Evolutionary conservation across 2,329 filamentous ascomycete species (phyloP).

Genomic region (Aureobasidium pullulans): DNA sequence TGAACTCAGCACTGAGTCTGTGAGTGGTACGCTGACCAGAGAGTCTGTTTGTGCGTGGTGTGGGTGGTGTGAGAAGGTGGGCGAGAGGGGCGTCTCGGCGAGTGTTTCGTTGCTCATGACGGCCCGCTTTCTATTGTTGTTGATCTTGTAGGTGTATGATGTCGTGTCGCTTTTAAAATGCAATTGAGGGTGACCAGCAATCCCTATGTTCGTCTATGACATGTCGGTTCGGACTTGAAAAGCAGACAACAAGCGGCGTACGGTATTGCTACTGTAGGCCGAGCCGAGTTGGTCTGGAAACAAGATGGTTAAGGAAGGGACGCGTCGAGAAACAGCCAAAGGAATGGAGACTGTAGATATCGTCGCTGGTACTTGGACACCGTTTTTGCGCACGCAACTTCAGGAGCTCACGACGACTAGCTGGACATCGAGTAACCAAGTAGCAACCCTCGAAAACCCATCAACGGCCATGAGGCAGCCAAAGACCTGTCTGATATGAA

Average conservation of each 20-base stretch:
- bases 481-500: slow-evolving; percentile 1
- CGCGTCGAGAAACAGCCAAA: slow-evolving; percentile 12
- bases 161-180: neutral
- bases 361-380: neutral
- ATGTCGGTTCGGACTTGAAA: neutral
- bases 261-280: neutral
- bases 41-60: slow-evolving; percentile 12
- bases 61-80: neutral
- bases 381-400: neutral
- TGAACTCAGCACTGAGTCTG: slow-evolving; percentile 3
- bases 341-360: slow-evolving; percentile 13
- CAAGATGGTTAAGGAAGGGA: slow-evolving; percentile 4
- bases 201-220: slow-evolving; percentile 12
- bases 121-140: neutral
- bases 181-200: slow-evolving; percentile 14
- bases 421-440: slow-evolving; percentile 1
- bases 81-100: neutral
- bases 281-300: neutral
- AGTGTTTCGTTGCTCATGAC: neutral
- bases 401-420: slow-evolving; percentile 1
- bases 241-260: slow-evolving; percentile 6
- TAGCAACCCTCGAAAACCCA: neutral
- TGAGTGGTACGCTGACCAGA: slow-evolving; percentile 14
- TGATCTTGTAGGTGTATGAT: neutral
- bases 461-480: slow-evolving; percentile 8